Evolutionary conservation across 2,329 filamentous ascomycete genomes (phyloP), one percentile per base, ranked within the genome.

Genomic region (Phyllosticta capitalensis): DNA sequence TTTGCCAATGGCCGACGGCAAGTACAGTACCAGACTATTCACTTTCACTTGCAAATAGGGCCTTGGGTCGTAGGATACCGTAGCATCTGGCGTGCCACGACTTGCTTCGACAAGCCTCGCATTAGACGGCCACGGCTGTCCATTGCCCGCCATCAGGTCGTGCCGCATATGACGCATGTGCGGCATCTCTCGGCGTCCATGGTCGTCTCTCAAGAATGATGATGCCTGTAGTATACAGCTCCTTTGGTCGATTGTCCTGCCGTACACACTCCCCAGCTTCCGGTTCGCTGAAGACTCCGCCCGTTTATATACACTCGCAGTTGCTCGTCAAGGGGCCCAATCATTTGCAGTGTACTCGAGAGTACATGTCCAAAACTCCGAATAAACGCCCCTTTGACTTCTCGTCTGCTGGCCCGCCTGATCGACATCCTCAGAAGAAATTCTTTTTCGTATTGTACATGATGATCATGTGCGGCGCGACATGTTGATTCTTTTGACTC

Each of bases 121-220:
- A 52, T 26, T 12, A 26, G 22, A 20, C 20, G 5, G 9, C 50
- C 20, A 20, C 1, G 49, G n/a, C 49, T 51, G n/a, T 51, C 2
- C 50, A 45, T n/a, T 6, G 17, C 38, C 38, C 14, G 17, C 38
- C 14, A 45, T 45, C 14, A 45, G 38, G 14, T 45, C 26, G 24
- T 57, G 55, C 55, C 21, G 49, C 55, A 56, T 49, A 58, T 58
- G 56, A 58, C 56, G 56, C 50, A 53, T 49, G 49, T 57, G 45
- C 55, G 45, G 55, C 45, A 24, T 26, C 45, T 49, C 48, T 33
- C 14, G 48, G 55, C 22, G 45, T 10, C 30, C 30, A 38, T 51
- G n/a, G 49, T 20, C 49, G 19, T 51, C 19, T 45, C 38, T 45
- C 38, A 17, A 45, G 4, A 6, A n/a, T 6, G n/a, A 45, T 45